Evolutionary conservation across 805 yeast genomes (phyloP), one percentile per base, ranked within the genome.

Genomic region (Lachancea dasiensis): DNA sequence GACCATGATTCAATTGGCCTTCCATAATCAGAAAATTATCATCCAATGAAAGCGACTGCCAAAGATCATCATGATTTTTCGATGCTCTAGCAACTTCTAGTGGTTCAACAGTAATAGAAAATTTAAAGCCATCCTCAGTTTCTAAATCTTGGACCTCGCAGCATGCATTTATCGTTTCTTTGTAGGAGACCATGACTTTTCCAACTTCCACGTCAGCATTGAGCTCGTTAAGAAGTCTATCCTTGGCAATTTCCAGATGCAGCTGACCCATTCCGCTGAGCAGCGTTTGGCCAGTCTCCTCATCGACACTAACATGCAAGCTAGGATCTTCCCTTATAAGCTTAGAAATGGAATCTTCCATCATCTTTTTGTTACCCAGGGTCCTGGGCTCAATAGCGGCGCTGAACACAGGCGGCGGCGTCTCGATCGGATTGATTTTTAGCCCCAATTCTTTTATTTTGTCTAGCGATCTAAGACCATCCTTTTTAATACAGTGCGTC

Each of bases 241-340:
- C 92, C 33, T 70, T 71, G 1, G 92, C 83, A 47, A 92, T 87
- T 49, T 92, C 97, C 34, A 92, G 68, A 63, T 92, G 98, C 33
- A 92, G 68, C 54, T 92, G 98, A 45, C 98, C 98, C 96, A 90
- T 89, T 49, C 98, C 98, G 40, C 95, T 84, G 54, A 92, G 81
- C 45, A 92, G 75, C 11, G 97, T 92, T 62, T 92, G 95, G 61
- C 92, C 92, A 29, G 94, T 81, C 64, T 92, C 97, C 16, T 74
- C 63, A 61, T 92, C 85, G 34, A 69, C 72, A 3, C 75, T 61
- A 6, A 86, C 72, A 21, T 76, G 73, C 44, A 92, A 67, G 34
- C 95, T 84, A 3, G 98, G 98, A 52, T 92, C 98, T 54, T 92
- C 97, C 37, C 82, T 70, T n/a, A 84, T 59, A 28, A 92, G 60